These are phyloP conservation scores for Simplicillium sp. DNA, from an alignment of 2,329 filamentous ascomycete species.

Conservation along the genomic window DNA sequence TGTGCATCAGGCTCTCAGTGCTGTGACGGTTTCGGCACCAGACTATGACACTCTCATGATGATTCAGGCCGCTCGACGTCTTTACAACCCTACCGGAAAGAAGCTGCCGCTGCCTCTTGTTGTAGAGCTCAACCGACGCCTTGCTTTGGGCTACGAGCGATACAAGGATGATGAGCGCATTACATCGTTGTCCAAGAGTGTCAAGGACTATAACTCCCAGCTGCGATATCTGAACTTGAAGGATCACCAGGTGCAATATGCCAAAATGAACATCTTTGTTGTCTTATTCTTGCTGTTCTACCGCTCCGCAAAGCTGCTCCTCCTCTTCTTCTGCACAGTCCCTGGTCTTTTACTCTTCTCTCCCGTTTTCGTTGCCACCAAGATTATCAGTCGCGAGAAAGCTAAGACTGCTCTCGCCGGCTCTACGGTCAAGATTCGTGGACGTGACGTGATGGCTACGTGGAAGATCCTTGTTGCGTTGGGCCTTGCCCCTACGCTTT, in stretches of 20 bases:
- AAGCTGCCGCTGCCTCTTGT: slow-evolving; percentile 87
- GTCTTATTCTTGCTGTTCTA: slow-evolving; percentile 73
- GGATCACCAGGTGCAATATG: slow-evolving; percentile 92
- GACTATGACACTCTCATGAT: slow-evolving; percentile 96
- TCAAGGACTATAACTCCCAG: slow-evolving; percentile 79
- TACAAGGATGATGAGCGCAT: slow-evolving; percentile 90
- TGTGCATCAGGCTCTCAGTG: slow-evolving; percentile 73
- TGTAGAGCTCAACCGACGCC: slow-evolving; percentile 83
- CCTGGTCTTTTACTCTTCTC: slow-evolving; percentile 82
- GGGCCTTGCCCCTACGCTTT: slow-evolving; percentile 71
- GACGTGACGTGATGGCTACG: slow-evolving; percentile 82
- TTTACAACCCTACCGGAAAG: slow-evolving; percentile 92
- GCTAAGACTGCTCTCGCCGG: slow-evolving; percentile 75
- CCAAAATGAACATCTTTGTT: slow-evolving; percentile 67
- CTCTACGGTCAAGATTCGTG: slow-evolving; percentile 81
- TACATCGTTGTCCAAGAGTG: slow-evolving; percentile 60
- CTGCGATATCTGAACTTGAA: slow-evolving; percentile 78
- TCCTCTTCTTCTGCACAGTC: slow-evolving; percentile 72
- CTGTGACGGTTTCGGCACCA: slow-evolving; percentile 85
- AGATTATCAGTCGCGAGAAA: slow-evolving; percentile 72
- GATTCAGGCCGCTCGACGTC: slow-evolving; percentile 83
- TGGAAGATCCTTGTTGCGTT: slow-evolving; percentile 90
- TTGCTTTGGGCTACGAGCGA: slow-evolving; percentile 83
- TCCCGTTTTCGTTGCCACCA: slow-evolving; percentile 77
- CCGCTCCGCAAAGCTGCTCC: slow-evolving; percentile 64